Evolutionary conservation across 2,329 filamentous ascomycete species (phyloP).

Genomic region (Alternaria infectoria): DNA sequence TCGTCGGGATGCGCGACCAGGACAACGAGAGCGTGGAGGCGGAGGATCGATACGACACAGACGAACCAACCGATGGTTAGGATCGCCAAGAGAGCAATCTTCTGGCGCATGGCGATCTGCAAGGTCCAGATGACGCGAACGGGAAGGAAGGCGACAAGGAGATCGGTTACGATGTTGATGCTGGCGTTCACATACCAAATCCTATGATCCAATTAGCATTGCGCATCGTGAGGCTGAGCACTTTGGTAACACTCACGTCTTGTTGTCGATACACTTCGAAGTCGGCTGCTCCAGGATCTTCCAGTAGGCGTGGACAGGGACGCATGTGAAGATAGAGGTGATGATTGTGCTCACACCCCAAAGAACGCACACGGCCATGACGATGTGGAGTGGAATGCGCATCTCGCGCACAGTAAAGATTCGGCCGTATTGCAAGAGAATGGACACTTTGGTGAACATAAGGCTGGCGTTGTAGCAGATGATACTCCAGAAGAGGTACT

Average conservation of each 20-base stretch:
- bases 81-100: slow-evolving; percentile 27
- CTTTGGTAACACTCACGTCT: slow-evolving; percentile 16
- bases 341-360: slow-evolving; percentile 21
- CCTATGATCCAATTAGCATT: slow-evolving; percentile 6
- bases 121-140: slow-evolving; percentile 32
- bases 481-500: slow-evolving; percentile 38
- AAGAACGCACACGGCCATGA: slow-evolving; percentile 25
- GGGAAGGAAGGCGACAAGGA: slow-evolving; percentile 33
- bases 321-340: slow-evolving; percentile 26
- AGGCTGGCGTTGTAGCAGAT: slow-evolving; percentile 31
- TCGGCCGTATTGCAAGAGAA: slow-evolving; percentile 35
- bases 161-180: slow-evolving; percentile 33
- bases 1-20: slow-evolving; percentile 25
- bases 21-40: slow-evolving; percentile 27
- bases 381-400: slow-evolving; percentile 30
- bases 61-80: slow-evolving; percentile 43
- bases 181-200: slow-evolving; percentile 30
- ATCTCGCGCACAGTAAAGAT: slow-evolving; percentile 33
- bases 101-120: slow-evolving; percentile 29
- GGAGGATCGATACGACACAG: slow-evolving; percentile 40
- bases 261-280: slow-evolving; percentile 22
- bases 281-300: slow-evolving; percentile 18
- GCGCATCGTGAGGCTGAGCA: background rate
- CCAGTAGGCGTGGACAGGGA: slow-evolving; percentile 33
- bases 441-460: slow-evolving; percentile 35